phyloP scores from a whole-genome alignment of 2,329 filamentous ascomycete genomes.

The Colletotrichum sp. region DNA sequence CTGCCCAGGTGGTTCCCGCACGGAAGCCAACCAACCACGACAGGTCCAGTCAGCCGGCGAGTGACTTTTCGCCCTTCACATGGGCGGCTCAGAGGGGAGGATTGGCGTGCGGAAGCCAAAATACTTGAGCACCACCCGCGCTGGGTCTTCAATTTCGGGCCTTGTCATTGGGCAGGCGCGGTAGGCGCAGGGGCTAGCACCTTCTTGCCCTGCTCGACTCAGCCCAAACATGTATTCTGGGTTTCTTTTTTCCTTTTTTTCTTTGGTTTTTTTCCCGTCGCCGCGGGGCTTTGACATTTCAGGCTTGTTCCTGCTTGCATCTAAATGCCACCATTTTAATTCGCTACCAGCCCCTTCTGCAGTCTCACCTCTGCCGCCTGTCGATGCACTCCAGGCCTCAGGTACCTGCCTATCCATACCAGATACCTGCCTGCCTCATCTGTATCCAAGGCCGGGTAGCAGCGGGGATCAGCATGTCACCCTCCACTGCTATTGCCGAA shows the following conservation, averaged over 20 bases:
- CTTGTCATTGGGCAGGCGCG: constrained; percentile 20
- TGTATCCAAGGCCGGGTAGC: constrained; percentile 1
- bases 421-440: not conserved
- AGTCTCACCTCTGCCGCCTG: not conserved
- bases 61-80: constrained; percentile 17
- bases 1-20: not conserved
- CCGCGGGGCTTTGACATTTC: not conserved
- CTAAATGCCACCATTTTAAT: not conserved
- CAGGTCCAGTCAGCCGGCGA: constrained; percentile 12
- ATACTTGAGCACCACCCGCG: constrained; percentile 16
- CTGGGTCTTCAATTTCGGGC: not conserved
- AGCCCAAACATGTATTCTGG: constrained; percentile 9
- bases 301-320: not conserved
- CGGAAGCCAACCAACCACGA: constrained; percentile 10
- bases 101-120: constrained; percentile 19
- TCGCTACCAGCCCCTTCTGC: not conserved
- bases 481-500: not conserved
- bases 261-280: not conserved
- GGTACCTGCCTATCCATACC: not conserved
- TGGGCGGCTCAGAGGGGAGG: not conserved
- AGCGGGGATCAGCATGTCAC: constrained; percentile 1
- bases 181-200: constrained; percentile 14
- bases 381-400: not conserved
- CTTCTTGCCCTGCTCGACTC: constrained; percentile 11
- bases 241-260: not conserved